Evolutionary conservation across 139 green algal species (phyloP).

Genomic region (Marvania coccoides): DNA sequence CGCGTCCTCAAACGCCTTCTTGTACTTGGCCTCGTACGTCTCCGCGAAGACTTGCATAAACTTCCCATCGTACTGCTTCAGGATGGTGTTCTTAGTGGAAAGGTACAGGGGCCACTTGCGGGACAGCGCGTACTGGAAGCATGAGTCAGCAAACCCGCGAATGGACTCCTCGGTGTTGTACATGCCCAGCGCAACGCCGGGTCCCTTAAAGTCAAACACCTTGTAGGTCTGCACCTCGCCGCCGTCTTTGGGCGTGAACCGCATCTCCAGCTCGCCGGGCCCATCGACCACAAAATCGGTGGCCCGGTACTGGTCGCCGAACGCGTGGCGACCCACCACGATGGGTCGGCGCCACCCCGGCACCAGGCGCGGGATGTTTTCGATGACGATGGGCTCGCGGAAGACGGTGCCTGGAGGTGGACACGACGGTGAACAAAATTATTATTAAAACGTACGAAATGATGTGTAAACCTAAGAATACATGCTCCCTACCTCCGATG

Average conservation of each 20-base stretch:
- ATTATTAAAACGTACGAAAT: background rate
- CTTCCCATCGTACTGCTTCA: constrained; percentile 90
- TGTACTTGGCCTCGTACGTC: constrained; percentile 80
- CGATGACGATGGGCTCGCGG: constrained; percentile 90
- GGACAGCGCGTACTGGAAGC: constrained; percentile 83
- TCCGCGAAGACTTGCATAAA: constrained; percentile 80
- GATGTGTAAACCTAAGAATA: constrained; percentile 1
- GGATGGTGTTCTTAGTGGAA: constrained; percentile 97
- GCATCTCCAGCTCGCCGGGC: constrained; percentile 76
- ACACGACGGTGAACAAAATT: background rate
- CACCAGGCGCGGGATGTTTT: constrained; percentile 89
- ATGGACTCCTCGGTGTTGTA: constrained; percentile 97
- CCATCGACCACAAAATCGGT: constrained; percentile 75
- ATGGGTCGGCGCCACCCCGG: constrained; percentile 88
- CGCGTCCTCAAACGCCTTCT: constrained; percentile 68
- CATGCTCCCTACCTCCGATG: no score
- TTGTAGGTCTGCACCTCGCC: constrained; percentile 44
- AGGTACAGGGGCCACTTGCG: constrained; percentile 85
- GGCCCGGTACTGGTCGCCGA: constrained; percentile 93
- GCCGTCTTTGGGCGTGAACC: constrained; percentile 55
- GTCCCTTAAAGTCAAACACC: constrained; percentile 38
- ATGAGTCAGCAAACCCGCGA: constrained; percentile 81
- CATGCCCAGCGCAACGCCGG: constrained; percentile 77
- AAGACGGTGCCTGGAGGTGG: constrained; percentile 90
- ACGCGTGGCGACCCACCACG: constrained; percentile 88